These are phyloP conservation scores for Leucosporidium creatinivorum DNA, from an alignment of 768 basidiomycete species.

Conservation along the genomic window DNA sequence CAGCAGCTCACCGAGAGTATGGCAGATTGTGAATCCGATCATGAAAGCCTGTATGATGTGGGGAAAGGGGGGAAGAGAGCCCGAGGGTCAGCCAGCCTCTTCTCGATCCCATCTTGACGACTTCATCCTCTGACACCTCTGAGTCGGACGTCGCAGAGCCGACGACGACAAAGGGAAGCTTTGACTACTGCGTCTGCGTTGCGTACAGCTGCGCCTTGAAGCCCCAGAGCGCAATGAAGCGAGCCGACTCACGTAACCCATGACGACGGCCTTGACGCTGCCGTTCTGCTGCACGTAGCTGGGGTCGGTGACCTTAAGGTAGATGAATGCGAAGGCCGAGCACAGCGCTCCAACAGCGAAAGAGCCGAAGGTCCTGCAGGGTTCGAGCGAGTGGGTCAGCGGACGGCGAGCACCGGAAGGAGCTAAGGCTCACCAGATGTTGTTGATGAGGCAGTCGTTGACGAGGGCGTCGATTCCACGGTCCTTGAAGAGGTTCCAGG, in stretches of 20 bases:
- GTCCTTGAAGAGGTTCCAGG: conserved; percentile 36
- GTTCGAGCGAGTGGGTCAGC: conserved; percentile 1
- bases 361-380: conserved; percentile 8
- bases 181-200: no score
- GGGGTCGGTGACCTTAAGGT: conserved; percentile 28
- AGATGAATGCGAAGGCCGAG: conserved; percentile 31
- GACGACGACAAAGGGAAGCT: no score
- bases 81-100: neutral
- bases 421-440: conserved; percentile 28
- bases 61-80: neutral
- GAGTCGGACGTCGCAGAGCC: no score
- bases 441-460: conserved; percentile 35
- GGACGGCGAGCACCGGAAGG: neutral
- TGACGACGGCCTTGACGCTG: conserved; percentile 9
- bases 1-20: conserved; percentile 29
- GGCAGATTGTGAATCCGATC: conserved; percentile 35
- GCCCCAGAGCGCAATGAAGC: no score
- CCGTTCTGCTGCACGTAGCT: conserved; percentile 16
- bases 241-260: conserved; percentile 7
- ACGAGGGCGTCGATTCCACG: conserved; percentile 37
- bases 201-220: no score
- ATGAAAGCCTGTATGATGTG: conserved; percentile 25
- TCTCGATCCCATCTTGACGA: no score
- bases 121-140: no score
- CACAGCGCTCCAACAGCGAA: conserved; percentile 29